A percentile compares a stretch with the other conserved stretches of the same genome.
Conservation (phyloP, 305 asterid genomes). For the Rubia tinctorum region DNA sequence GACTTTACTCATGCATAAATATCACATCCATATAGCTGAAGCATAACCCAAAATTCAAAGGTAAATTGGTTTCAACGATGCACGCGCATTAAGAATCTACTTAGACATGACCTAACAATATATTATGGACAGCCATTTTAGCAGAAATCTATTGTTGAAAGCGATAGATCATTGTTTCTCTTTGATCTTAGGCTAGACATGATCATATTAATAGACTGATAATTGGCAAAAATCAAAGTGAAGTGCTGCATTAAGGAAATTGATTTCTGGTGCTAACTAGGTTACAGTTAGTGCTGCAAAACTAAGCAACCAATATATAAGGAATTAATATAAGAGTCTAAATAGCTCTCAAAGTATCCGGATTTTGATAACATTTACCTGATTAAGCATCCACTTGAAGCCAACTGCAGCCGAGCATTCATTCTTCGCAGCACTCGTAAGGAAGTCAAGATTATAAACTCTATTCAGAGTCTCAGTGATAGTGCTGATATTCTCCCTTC, state of each 20-base stretch:
- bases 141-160: background rate
- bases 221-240: background rate
- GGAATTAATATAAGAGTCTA: background rate
- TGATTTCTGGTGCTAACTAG: background rate
- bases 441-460: slow-evolving; percentile 77
- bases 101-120: no score
- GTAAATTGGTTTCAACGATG: background rate
- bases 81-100: background rate
- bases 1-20: background rate
- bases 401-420: slow-evolving; percentile 91
- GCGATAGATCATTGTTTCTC: background rate
- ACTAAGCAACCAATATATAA: background rate
- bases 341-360: background rate
- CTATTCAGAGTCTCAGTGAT: slow-evolving; percentile 56
- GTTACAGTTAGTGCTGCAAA: background rate
- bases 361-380: slow-evolving; percentile 37
- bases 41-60: background rate
- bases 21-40: background rate
- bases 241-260: background rate
- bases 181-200: background rate
- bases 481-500: slow-evolving; percentile 65
- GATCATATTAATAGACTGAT: background rate
- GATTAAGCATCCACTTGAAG: slow-evolving; percentile 97
- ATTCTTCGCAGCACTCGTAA: slow-evolving; percentile 87
- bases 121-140: background rate